Conservation (phyloP, 2,329 filamentous ascomycete species). For the Ustulina deusta region DNA sequence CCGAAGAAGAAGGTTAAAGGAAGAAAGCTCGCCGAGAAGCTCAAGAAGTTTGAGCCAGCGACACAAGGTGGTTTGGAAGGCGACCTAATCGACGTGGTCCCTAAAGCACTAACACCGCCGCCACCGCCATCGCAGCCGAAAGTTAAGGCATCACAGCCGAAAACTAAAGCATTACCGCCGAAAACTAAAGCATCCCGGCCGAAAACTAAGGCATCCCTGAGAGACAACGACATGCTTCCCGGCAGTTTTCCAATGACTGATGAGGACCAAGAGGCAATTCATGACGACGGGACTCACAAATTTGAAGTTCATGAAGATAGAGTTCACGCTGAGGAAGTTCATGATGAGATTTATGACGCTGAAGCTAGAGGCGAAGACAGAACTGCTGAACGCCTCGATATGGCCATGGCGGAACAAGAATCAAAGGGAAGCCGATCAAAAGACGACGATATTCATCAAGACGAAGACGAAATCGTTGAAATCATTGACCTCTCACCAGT, state of each 20-base stretch:
- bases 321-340: constrained; percentile 33
- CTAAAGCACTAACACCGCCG: constrained; percentile 55
- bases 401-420: constrained; percentile 54
- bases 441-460: constrained; percentile 27
- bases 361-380: constrained; percentile 48
- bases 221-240: constrained; percentile 53
- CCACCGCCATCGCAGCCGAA: constrained; percentile 56
- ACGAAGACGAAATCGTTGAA: constrained; percentile 59
- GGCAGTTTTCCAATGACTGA: constrained; percentile 50
- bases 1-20: constrained; percentile 61
- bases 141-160: no score
- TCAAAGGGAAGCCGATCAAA: constrained; percentile 50
- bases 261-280: no score
- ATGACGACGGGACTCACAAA: constrained; percentile 37
- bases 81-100: constrained; percentile 53
- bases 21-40: constrained; percentile 67
- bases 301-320: constrained; percentile 13
- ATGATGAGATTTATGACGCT: constrained; percentile 47
- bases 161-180: constrained; percentile 53
- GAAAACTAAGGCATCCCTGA: constrained; percentile 55
- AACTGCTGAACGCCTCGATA: constrained; percentile 63
- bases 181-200: constrained; percentile 54
- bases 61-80: constrained; percentile 52
- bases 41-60: constrained; percentile 66
- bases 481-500: constrained; percentile 62